phyloP scores from a whole-genome alignment of 352 stramenopile genomes.

The Pythium scleroteichum region DNA sequence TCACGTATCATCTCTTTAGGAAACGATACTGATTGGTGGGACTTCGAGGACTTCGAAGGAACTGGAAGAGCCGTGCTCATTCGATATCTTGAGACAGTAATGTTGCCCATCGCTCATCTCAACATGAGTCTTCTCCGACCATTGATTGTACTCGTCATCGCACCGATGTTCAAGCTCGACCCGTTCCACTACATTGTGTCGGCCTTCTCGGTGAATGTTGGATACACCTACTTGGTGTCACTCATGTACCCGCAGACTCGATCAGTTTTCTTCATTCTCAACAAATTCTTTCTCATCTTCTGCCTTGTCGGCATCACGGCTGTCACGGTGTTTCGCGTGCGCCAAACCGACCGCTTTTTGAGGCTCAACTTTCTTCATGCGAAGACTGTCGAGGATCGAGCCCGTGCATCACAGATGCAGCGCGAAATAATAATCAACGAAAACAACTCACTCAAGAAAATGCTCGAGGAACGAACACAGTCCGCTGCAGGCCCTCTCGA shows the following conservation, averaged over 20 bases:
- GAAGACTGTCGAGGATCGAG: slow-evolving; percentile 69
- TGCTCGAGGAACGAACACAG: slow-evolving; percentile 62
- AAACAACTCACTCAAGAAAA: slow-evolving; percentile 83
- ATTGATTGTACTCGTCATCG: slow-evolving; percentile 57
- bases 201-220: slow-evolving; percentile 62
- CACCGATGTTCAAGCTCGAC: slow-evolving; percentile 75
- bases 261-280: slow-evolving; percentile 58
- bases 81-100: slow-evolving; percentile 55
- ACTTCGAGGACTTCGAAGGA: slow-evolving; percentile 60
- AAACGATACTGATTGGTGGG: slow-evolving; percentile 46
- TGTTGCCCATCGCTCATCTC: slow-evolving; percentile 65
- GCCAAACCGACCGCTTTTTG: slow-evolving; percentile 75
- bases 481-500: slow-evolving; percentile 48
- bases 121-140: slow-evolving; percentile 72
- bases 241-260: slow-evolving; percentile 60
- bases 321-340: slow-evolving; percentile 64
- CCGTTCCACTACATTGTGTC: slow-evolving; percentile 71
- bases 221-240: slow-evolving; percentile 65
- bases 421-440: slow-evolving; percentile 85
- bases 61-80: slow-evolving; percentile 43
- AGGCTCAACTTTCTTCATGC: slow-evolving; percentile 77
- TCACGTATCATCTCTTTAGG: slow-evolving; percentile 32
- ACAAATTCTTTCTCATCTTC: slow-evolving; percentile 78
- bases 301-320: slow-evolving; percentile 51
- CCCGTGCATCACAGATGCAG: slow-evolving; percentile 62